phyloP scores from a whole-genome alignment of 176 grass and related monocot genomes.

The Elaeis guineensis region DNA sequence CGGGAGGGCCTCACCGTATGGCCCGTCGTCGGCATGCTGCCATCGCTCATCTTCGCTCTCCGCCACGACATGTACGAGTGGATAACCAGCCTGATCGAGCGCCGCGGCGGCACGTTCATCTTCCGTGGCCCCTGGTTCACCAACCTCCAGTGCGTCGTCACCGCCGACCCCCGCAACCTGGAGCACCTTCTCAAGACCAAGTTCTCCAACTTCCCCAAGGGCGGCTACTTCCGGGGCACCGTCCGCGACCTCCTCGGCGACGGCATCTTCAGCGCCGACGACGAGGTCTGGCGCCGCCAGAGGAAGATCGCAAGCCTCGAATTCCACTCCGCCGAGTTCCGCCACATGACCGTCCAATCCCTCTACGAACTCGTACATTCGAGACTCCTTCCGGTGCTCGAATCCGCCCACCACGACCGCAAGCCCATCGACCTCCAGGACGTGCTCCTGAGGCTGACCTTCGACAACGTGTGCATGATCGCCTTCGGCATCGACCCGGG shows the following conservation, averaged over 20 bases:
- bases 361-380: constrained; percentile 81
- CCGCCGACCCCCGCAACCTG: constrained; percentile 82
- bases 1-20: constrained; percentile 49
- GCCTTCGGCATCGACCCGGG: constrained; percentile 86
- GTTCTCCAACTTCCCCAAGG: constrained; percentile 86
- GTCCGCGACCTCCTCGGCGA: constrained; percentile 83
- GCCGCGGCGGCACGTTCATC: constrained; percentile 70
- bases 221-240: constrained; percentile 73
- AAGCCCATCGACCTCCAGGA: constrained; percentile 65
- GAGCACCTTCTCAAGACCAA: constrained; percentile 86
- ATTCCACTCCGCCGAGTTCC: constrained; percentile 96
- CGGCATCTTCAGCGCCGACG: constrained; percentile 89
- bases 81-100: constrained; percentile 52
- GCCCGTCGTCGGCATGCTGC: constrained; percentile 84
- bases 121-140: constrained; percentile 76
- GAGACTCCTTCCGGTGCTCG: constrained; percentile 63
- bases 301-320: constrained; percentile 84
- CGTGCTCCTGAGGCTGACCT: constrained; percentile 80
- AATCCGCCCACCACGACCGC: constrained; percentile 8
- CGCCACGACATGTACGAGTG: constrained; percentile 84
- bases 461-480: constrained; percentile 97
- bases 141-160: constrained; percentile 85
- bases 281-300: constrained; percentile 67
- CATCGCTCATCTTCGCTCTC: constrained; percentile 60
- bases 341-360: constrained; percentile 49